Evolutionary conservation across 345 rosid species (phyloP), one percentile per base, ranked within the genome.

Genomic region (Melastoma malabathricum): DNA sequence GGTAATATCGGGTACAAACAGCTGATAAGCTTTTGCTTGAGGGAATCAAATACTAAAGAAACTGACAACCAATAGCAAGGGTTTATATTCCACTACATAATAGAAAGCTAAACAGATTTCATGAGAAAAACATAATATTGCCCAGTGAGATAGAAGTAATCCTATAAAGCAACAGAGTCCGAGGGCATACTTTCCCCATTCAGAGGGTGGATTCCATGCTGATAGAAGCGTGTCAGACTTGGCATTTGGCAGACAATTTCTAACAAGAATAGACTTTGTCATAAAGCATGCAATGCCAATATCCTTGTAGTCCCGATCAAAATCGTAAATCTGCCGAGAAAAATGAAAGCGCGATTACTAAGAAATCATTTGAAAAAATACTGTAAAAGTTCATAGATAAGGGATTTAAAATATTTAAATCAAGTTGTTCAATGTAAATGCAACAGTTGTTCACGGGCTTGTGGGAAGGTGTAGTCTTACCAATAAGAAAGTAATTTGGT

Each of bases 231-330:
- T 92, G 68, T 77, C 93, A 53, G 94, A 82, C 72, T 92, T 87
- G 60, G 78, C 93, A 72, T 81, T 72, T 41, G 61, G 76, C 52
- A 84, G 70, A 66, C 95, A 84, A 68, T 92, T 87, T 59, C 97
- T 79, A 53, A 87, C 86, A 60, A 92, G 97, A 60, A 77, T 72
- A 59, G 50, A 74, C 73, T 83, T 92, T 23, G 92, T 84, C 58
- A 90, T 92, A 68, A 92, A 92, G 51, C 75, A 75, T 58, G 95
- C 94, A 70, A 92, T 78, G 29, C 98, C 98, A 39, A 84, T 77
- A 71, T 92, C 98, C 72, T 83, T 84, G 76, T 87, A 92, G 62
- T 92, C 98, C 46, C 97, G 95, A 66, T 92, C 96, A 73, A 92
- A 92, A 70, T 87, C 95, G 73, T 82, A 92, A 57, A 81, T 88